Base-by-base conservation (phyloP, 768 basidiomycete genomes). In the Phylloporus sp. region DNA sequence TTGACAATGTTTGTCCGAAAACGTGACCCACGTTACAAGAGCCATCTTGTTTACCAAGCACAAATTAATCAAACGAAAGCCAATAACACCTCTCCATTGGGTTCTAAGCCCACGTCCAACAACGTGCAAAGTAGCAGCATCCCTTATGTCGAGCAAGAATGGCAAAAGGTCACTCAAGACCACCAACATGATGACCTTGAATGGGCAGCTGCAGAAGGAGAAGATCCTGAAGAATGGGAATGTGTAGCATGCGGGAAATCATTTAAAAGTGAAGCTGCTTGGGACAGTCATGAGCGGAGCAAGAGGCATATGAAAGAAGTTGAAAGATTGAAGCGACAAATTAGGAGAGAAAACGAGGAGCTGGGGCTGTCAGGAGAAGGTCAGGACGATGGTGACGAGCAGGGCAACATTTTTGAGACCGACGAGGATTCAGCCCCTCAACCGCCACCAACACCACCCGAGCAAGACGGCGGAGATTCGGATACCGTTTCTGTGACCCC, bases 251-350 rank as follows among this genome's bases (percentile, higher is more conserved):
- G 97, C 61, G 76, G 80, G 26, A 97, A 97, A 73, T 77, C 79
- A 1, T 98, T 97, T 65, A 74, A 86, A 62, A 93, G 86, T 57
- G 94, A 97, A 60, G 90, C 91, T 0, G 91, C 93, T 5, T 99
- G 95, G 95, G 77, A 85, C 59, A 97, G 93, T 66, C 97, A 98
- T 57, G 97, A 98, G 68, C 77, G 94, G 57, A 97, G 94, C 68
- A 88, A 88, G 71, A 97, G 93, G 69, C 97, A 99, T 62, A 65
- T 89, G 65, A 91, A 87, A 68, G 90, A 93, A 55, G 82, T 98
- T 12, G 90, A 91, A 62, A 76, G 74, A 57, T 63, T 99, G 52
- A 82, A 80, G 66, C 75, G 76, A 59, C 80, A 89, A 60, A 97
- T 99, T 89, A 64, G 74, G 57, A 71, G 73, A 49, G 91, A 97